Percentiles rank a stretch among this genome's conserved stretches.
Evolutionary conservation across 306 rosid genomes (phyloP).

Genomic region (Castanospermum australe): DNA sequence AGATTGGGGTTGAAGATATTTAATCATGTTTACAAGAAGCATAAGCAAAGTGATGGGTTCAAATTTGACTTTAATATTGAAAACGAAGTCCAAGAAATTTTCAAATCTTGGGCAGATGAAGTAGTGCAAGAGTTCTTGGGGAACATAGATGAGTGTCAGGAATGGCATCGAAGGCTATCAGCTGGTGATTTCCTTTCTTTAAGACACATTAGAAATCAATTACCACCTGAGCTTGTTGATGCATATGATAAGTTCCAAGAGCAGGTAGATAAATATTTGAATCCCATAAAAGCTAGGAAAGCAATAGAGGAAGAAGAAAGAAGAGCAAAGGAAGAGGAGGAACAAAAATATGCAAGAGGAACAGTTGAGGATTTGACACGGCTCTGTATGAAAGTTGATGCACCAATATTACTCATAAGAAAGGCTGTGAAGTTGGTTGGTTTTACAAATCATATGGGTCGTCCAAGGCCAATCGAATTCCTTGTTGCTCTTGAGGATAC

Average conservation of each 20-base stretch:
- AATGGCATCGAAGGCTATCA: constrained; percentile 66
- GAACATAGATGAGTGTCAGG: constrained; percentile 64
- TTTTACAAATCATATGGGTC: constrained; percentile 88
- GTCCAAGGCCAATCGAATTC: constrained; percentile 70
- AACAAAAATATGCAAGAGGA: constrained; percentile 58
- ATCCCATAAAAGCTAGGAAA: constrained; percentile 60
- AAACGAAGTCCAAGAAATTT: constrained; percentile 57
- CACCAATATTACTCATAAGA: constrained; percentile 68
- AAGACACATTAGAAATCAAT: constrained; percentile 70
- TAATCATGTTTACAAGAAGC: constrained; percentile 68
- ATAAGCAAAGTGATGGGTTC: constrained; percentile 51
- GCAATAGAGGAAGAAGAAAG: constrained; percentile 65
- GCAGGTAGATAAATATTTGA: constrained; percentile 72
- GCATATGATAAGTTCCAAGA: constrained; percentile 83
- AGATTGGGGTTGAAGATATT: constrained; percentile 72
- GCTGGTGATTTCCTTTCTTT: constrained; percentile 77
- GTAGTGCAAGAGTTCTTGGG: constrained; percentile 60
- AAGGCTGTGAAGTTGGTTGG: constrained; percentile 75
- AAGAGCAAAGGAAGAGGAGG: constrained; percentile 61
- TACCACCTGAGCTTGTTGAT: constrained; percentile 71
- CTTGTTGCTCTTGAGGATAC: constrained; percentile 75
- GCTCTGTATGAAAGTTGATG: constrained; percentile 80
- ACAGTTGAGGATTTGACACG: constrained; percentile 82
- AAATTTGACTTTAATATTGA: constrained; percentile 66
- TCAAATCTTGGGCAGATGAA: constrained; percentile 77